Percentiles rank a stretch among this genome's conserved stretches.
These are phyloP conservation scores for Hyphopichia buzzinii DNA, from an alignment of 1,139 yeast genomes.

Conservation along the genomic window DNA sequence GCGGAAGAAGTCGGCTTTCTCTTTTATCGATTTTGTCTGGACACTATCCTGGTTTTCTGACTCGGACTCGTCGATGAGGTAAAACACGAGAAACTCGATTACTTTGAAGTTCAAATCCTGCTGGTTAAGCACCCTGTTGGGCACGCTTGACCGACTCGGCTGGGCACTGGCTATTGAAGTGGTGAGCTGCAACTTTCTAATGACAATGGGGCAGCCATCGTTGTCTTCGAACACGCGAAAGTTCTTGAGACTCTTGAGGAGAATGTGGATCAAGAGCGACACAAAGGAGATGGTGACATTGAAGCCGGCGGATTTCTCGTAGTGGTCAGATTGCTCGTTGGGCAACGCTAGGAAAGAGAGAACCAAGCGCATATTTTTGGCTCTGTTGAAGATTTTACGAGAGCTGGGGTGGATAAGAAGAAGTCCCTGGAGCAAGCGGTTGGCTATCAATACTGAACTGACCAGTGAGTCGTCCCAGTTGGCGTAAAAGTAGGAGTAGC, in stretches of 20 bases:
- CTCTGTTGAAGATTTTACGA: slow-evolving; percentile 42
- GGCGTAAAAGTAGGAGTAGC: slow-evolving; percentile 18
- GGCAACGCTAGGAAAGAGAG: slow-evolving; percentile 20
- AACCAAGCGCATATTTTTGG: slow-evolving; percentile 30
- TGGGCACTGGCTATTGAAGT: slow-evolving; percentile 1
- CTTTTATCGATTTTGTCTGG: slow-evolving; percentile 35
- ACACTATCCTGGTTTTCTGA: slow-evolving; percentile 2
- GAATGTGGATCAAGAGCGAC: slow-evolving; percentile 57
- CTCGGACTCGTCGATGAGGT: slow-evolving; percentile 60
- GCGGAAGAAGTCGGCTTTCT: slow-evolving; percentile 56
- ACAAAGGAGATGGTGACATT: slow-evolving; percentile 45
- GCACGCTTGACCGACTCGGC: slow-evolving; percentile 8
- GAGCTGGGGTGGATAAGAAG: slow-evolving; percentile 60
- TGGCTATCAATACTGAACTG: slow-evolving; percentile 19
- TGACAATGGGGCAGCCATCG: slow-evolving; percentile 57
- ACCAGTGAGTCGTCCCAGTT: slow-evolving; percentile 7
- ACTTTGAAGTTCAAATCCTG: slow-evolving; percentile 57
- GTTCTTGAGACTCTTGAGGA: slow-evolving; percentile 56
- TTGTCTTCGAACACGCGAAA: slow-evolving; percentile 59
- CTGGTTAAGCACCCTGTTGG: slow-evolving; percentile 15
- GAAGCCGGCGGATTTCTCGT: slow-evolving; percentile 12
- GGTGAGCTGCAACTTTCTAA: slow-evolving; percentile 32
- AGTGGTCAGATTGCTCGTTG: not conserved
- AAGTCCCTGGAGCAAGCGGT: slow-evolving; percentile 59
- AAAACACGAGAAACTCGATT: slow-evolving; percentile 70